Evolutionary conservation across 2,329 filamentous ascomycete genomes (phyloP).

Genomic region (Didymella exigua): DNA sequence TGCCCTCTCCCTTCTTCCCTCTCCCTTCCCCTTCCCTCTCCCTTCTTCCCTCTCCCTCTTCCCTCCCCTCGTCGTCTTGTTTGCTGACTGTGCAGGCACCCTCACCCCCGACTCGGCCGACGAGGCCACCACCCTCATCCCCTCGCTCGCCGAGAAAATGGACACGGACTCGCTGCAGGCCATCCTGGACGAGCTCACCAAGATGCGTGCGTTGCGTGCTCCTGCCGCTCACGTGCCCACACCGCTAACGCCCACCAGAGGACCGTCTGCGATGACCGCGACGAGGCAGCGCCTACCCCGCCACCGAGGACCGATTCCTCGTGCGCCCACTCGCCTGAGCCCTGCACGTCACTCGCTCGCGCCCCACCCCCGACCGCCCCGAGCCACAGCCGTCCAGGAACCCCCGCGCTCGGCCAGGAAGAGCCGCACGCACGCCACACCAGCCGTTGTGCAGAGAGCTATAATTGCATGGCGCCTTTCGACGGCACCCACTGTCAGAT

Average conservation of each 20-base stretch:
- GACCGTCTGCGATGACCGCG: constrained; percentile 17
- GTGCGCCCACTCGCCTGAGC: neutral
- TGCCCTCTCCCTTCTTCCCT: too few species aligned
- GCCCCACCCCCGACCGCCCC: neutral
- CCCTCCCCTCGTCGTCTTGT: neutral
- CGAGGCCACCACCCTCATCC: constrained; percentile 95
- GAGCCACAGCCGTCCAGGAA: neutral
- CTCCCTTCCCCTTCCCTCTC: too few species aligned
- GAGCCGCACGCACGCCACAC: neutral
- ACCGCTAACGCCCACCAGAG: constrained; percentile 5
- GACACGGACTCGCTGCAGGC: constrained; percentile 86
- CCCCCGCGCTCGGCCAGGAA: neutral
- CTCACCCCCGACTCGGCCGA: constrained; percentile 91
- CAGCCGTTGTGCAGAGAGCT: neutral
- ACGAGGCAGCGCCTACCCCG: neutral
- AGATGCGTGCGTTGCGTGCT: constrained; percentile 60
- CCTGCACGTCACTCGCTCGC: neutral
- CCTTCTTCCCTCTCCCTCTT: neutral
- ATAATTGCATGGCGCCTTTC: neutral
- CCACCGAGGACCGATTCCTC: neutral
- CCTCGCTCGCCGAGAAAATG: constrained; percentile 87
- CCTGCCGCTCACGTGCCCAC: neutral
- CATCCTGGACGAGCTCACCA: constrained; percentile 87
- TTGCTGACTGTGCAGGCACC: constrained; percentile 65
- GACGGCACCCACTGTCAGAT: neutral